A percentile compares a stretch with the other conserved stretches of the same genome.
Conservation (phyloP, 2,329 filamentous ascomycete genomes). For the Colletotrichum magnum region DNA sequence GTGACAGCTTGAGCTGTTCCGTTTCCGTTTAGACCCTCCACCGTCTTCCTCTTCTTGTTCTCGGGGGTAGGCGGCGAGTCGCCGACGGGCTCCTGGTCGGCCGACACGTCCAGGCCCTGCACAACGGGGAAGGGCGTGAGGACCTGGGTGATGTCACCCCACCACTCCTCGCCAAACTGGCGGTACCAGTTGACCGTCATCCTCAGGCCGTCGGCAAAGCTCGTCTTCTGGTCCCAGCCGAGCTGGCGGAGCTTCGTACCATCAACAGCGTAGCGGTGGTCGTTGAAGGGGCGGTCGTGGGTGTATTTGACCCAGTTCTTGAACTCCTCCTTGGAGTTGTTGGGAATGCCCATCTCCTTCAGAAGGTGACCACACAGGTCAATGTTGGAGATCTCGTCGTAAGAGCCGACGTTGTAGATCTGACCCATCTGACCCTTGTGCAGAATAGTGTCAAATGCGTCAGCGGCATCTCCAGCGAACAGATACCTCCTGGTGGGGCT, state of each 20-base stretch:
- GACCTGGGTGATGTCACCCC: conserved; percentile 79
- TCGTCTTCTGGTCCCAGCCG: conserved; percentile 78
- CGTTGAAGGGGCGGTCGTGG: conserved; percentile 84
- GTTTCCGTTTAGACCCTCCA: not conserved
- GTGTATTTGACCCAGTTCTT: conserved; percentile 80
- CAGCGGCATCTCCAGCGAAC: conserved; percentile 83
- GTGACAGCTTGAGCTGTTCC: conserved; percentile 7
- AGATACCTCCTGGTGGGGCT: conserved; percentile 82
- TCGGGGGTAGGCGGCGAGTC: conserved; percentile 47
- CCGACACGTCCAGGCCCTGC: conserved; percentile 66
- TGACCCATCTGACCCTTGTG: conserved; percentile 82
- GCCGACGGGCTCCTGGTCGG: conserved; percentile 60
- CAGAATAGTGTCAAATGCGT: conserved; percentile 87
- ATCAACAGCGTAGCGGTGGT: conserved; percentile 80
- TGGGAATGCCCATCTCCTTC: conserved; percentile 70
- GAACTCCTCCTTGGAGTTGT: conserved; percentile 66
- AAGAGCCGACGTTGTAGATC: conserved; percentile 86
- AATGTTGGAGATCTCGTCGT: conserved; percentile 83
- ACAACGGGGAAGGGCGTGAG: conserved; percentile 78
- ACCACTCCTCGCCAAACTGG: conserved; percentile 76
- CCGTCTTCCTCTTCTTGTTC: conserved; percentile 43
- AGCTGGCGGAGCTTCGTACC: conserved; percentile 76
- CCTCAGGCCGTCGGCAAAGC: conserved; percentile 73
- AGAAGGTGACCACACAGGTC: conserved; percentile 77
- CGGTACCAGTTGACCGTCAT: conserved; percentile 80